phyloP scores from a whole-genome alignment of 2,329 filamentous ascomycete genomes.

The Annulohypoxylon truncatum region DNA sequence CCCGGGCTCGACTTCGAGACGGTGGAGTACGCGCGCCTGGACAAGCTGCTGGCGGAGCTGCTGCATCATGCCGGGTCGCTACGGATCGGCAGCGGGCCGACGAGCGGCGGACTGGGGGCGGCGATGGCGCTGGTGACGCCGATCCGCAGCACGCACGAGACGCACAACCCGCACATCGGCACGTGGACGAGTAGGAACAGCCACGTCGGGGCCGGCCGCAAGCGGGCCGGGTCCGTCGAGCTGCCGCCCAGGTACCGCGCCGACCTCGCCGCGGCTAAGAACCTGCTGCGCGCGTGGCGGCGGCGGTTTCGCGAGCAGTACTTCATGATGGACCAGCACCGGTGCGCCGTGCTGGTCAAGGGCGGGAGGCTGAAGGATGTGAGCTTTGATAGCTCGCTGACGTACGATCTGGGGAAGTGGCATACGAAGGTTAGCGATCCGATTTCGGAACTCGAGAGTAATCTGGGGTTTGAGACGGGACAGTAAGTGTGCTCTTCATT shows the following conservation, averaged over 20 bases:
- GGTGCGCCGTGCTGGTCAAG: slow-evolving; percentile 53
- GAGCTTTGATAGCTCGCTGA: slow-evolving; percentile 51
- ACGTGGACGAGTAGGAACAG: neutral
- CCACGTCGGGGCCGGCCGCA: neutral
- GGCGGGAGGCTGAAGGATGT: slow-evolving; percentile 57
- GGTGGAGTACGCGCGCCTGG: slow-evolving; percentile 52
- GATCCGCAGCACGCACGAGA: neutral
- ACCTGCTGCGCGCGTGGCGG: slow-evolving; percentile 58
- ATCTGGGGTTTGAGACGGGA: slow-evolving; percentile 59
- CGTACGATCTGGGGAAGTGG: slow-evolving; percentile 53
- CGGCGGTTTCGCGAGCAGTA: slow-evolving; percentile 58
- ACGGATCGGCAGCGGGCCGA: slow-evolving; percentile 42
- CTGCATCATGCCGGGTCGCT: slow-evolving; percentile 54
- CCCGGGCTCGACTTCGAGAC: slow-evolving; percentile 54
- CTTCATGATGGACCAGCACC: slow-evolving; percentile 58
- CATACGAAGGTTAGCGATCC: slow-evolving; percentile 50
- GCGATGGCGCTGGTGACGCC: slow-evolving; percentile 41
- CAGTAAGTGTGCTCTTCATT: slow-evolving; percentile 54
- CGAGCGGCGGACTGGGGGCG: neutral
- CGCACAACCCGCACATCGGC: neutral
- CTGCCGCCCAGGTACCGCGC: slow-evolving; percentile 49
- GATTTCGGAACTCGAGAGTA: slow-evolving; percentile 56
- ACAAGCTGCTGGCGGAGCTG: slow-evolving; percentile 58
- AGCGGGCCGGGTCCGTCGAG: slow-evolving; percentile 22
- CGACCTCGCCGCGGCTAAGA: slow-evolving; percentile 53